Evolutionary conservation across 371 early-diverging fungal genomes (phyloP), one percentile per base, ranked within the genome.

Genomic region (Mucor ambiguus): DNA sequence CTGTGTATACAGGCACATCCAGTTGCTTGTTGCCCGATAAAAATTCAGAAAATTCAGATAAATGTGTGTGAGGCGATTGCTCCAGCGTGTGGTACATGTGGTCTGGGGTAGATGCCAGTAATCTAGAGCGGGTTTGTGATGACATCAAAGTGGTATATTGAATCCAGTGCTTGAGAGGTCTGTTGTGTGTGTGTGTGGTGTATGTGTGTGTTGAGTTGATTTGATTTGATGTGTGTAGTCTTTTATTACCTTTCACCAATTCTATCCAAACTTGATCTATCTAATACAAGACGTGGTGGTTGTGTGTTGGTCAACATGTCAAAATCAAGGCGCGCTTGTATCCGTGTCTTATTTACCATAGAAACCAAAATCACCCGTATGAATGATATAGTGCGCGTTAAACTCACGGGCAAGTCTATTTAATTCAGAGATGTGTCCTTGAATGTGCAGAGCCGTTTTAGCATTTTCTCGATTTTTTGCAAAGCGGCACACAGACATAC

Each of bases 301-400:
- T n/a, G n/a, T n/a, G n/a, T 20, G 6, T 46, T 26, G 26, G 12
- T 2, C 18, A 58, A 26, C 37, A 14, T 26, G 33, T 37, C 33
- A 59, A 57, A 55, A 28, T 48, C 29, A 33, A 61, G 48, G 9
- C 4, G 1, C 14, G 26, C 46, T 7, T 7, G 11, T 37, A 0
- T 48, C 14, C 2, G 35, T 41, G 41, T 41, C 18, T 12, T 35
- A 3, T 35, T 69, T 78, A 85, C 89, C 88, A 75, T 86, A 87
- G 66, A 89, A 88, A 30, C 88, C 87, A 70, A 89, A 89, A 63
- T 88, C 87, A 32, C 90, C 90, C n/a, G 88, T 86, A 60, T 89
- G 90, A 44, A 89, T 85, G 54, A 89, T 79, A 66, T 79, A 74
- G 28, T 83, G 75, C 24, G 90, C 88, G 55, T 83, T 81, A 14